phyloP scores from a whole-genome alignment of 2,329 filamentous ascomycete species.

The Sporothrix inflata region DNA sequence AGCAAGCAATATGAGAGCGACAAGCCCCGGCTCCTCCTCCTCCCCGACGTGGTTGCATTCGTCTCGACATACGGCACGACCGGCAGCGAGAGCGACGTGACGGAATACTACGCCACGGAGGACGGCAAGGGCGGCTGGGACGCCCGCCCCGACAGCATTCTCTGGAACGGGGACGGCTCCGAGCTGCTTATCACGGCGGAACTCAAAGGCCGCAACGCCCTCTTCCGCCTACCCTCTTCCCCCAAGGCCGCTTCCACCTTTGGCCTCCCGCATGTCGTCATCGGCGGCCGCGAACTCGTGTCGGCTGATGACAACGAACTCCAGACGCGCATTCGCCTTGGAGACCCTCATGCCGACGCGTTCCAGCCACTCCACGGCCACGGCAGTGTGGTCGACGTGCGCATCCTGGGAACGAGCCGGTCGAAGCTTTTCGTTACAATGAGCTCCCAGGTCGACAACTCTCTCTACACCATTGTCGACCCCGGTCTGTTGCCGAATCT shows the following conservation, averaged over 20 bases:
- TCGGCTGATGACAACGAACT: constrained; percentile 7
- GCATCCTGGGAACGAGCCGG: constrained; percentile 45
- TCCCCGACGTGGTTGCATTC: constrained; percentile 63
- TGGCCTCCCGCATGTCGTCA: constrained; percentile 54
- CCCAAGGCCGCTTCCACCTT: constrained; percentile 43
- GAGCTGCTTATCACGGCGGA: constrained; percentile 76
- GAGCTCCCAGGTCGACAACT: constrained; percentile 74
- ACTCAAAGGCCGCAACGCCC: constrained; percentile 62
- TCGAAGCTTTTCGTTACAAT: constrained; percentile 63
- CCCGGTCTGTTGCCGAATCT: constrained; percentile 36
- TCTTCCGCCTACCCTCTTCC: constrained; percentile 65
- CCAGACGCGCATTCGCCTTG: not conserved
- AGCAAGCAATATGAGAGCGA: constrained; percentile 79
- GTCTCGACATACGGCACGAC: constrained; percentile 34
- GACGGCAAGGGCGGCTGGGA: constrained; percentile 69
- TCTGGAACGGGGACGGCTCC: constrained; percentile 62
- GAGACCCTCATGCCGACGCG: not conserved
- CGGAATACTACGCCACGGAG: constrained; percentile 64
- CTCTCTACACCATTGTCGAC: constrained; percentile 65
- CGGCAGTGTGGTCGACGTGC: constrained; percentile 59
- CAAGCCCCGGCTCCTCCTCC: constrained; percentile 68
- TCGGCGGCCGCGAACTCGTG: constrained; percentile 39
- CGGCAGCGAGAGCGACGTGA: constrained; percentile 47
- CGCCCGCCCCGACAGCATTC: constrained; percentile 56
- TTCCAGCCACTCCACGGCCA: constrained; percentile 38